Conservation (phyloP, 2,329 filamentous ascomycete genomes). For the Sclerotinia subarctica region DNA sequence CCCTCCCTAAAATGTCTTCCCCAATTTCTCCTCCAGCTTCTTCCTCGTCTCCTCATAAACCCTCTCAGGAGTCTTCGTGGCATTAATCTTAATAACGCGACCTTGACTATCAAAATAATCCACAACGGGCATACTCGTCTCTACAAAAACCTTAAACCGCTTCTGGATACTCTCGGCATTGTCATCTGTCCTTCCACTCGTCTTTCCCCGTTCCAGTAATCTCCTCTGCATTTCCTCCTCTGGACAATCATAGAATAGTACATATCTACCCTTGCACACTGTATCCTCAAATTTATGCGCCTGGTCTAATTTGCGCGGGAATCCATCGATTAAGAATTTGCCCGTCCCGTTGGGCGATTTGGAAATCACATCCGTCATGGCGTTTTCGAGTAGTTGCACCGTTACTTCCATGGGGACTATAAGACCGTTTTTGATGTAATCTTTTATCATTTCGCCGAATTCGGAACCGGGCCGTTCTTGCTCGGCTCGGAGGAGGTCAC, state of each 20-base stretch:
- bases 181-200: slow-evolving; percentile 78
- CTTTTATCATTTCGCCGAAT: slow-evolving; percentile 89
- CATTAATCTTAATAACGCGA: slow-evolving; percentile 76
- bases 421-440: slow-evolving; percentile 88
- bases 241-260: slow-evolving; percentile 91
- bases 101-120: slow-evolving; percentile 74
- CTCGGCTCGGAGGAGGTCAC: slow-evolving; percentile 89
- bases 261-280: slow-evolving; percentile 79
- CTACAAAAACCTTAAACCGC: slow-evolving; percentile 88
- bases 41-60: slow-evolving; percentile 55
- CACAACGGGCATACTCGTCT: slow-evolving; percentile 97
- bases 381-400: slow-evolving; percentile 87
- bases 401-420: slow-evolving; percentile 99
- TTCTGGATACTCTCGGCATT: slow-evolving; percentile 96
- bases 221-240: slow-evolving; percentile 71
- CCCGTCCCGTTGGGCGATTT: slow-evolving; percentile 50
- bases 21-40: slow-evolving; percentile 50
- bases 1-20: slow-evolving; percentile 42
- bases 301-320: slow-evolving; percentile 97
- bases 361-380: slow-evolving; percentile 71
- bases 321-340: slow-evolving; percentile 77
- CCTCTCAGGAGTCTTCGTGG: slow-evolving; percentile 62
- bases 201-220: slow-evolving; percentile 23
- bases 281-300: slow-evolving; percentile 87
- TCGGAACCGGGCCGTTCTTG: slow-evolving; percentile 81